Percentiles rank a stretch among this genome's conserved stretches.
Conservation (phyloP, 139 green algal species). For the Zygnema circumcarinatum region DNA sequence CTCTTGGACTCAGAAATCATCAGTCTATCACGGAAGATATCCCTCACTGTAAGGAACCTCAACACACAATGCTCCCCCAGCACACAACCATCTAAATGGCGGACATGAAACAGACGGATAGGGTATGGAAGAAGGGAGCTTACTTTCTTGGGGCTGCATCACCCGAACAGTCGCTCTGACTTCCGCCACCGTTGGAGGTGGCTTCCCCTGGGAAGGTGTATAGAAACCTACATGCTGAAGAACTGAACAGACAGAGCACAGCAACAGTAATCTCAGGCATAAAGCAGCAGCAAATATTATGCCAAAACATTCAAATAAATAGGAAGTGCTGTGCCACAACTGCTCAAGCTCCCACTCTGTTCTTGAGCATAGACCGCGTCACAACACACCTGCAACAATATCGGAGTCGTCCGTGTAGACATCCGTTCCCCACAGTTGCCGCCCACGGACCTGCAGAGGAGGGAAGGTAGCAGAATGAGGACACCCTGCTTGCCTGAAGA, state of each 20-base stretch:
- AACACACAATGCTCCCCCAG: not conserved
- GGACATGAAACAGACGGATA: not conserved
- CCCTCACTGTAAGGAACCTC: not conserved
- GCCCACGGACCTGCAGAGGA: slow-evolving; percentile 74
- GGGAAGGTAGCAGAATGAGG: not conserved
- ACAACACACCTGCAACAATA: slow-evolving; percentile 76
- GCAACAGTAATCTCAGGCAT: too few relatives aligned
- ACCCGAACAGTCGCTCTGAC: slow-evolving; percentile 73
- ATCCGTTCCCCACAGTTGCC: slow-evolving; percentile 92
- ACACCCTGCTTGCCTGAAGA: not conserved
- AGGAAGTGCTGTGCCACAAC: too few relatives aligned
- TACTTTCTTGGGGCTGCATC: slow-evolving; percentile 64
- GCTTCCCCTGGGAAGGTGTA: slow-evolving; percentile 18
- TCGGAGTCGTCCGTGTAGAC: slow-evolving; percentile 94
- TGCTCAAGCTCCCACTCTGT: too few relatives aligned
- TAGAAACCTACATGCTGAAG: slow-evolving; percentile 89
- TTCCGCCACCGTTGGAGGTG: slow-evolving; percentile 67
- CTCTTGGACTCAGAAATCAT: too few relatives aligned
- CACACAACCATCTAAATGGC: too few relatives aligned
- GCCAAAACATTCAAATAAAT: too few relatives aligned
- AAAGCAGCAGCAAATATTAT: too few relatives aligned
- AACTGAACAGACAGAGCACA: slow-evolving; percentile 63
- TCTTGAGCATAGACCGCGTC: too few relatives aligned
- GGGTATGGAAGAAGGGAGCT: not conserved
- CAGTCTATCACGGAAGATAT: too few relatives aligned